These are phyloP conservation scores for Aspergillus luchuensis DNA, from an alignment of 2,329 filamentous ascomycete species.

Conservation along the genomic window DNA sequence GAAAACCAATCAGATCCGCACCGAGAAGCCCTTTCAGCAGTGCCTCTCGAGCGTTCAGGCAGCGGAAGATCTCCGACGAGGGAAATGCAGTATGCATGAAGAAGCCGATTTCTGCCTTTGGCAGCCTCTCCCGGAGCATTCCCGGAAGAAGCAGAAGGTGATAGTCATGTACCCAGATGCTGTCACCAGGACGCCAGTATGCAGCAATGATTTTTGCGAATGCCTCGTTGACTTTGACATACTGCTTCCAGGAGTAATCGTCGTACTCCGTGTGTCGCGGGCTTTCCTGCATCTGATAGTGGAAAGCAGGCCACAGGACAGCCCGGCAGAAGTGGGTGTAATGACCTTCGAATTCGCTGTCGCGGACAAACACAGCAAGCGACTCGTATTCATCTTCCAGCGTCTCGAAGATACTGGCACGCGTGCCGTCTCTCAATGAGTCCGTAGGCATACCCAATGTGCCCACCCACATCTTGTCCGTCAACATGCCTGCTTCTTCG, in stretches of 20 bases:
- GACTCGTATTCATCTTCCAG: conserved; percentile 80
- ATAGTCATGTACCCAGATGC: conserved; percentile 94
- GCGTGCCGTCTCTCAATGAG: conserved; percentile 72
- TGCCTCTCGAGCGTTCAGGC: conserved; percentile 77
- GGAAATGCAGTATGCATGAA: conserved; percentile 94
- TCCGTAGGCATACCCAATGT: conserved; percentile 93
- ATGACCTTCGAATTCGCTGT: conserved; percentile 90
- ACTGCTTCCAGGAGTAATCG: conserved; percentile 94
- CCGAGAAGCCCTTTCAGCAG: conserved; percentile 89
- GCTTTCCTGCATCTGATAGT: conserved; percentile 95
- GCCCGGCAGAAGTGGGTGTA: conserved; percentile 96
- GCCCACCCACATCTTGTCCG: conserved; percentile 82
- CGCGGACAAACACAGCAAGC: conserved; percentile 78
- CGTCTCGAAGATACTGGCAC: conserved; percentile 77
- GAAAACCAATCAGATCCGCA: conserved; percentile 87
- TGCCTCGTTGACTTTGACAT: conserved; percentile 84
- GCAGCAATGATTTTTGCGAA: conserved; percentile 86
- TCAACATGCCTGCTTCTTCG: conserved; percentile 65
- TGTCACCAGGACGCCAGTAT: conserved; percentile 88
- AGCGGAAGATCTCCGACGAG: conserved; percentile 92
- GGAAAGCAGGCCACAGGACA: conserved; percentile 93
- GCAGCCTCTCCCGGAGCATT: conserved; percentile 79
- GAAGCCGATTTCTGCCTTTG: conserved; percentile 91
- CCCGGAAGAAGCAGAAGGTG: conserved; percentile 83
- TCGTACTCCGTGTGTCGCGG: conserved; percentile 97